A percentile compares a stretch with the other conserved stretches of the same genome.
Conservation (phyloP, 805 yeast species). For the Starmerella sirachaensis region DNA sequence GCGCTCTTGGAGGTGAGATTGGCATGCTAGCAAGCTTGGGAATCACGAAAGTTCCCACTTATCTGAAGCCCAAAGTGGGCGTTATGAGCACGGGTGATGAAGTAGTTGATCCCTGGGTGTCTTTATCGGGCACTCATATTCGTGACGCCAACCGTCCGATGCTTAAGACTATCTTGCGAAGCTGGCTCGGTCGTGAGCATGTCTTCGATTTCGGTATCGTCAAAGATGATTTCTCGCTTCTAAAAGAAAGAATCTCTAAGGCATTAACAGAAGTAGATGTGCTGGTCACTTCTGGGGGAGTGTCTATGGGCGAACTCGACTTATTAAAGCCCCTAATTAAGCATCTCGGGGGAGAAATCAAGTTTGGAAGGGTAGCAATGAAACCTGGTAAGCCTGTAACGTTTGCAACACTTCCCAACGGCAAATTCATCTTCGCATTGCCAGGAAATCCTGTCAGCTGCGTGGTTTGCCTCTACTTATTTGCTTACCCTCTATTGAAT, state of each 20-base stretch:
- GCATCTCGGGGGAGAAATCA: slow-evolving; percentile 35
- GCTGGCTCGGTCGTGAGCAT: slow-evolving; percentile 28
- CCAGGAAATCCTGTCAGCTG: slow-evolving; percentile 52
- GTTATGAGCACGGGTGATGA: slow-evolving; percentile 45
- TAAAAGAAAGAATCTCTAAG: slow-evolving; percentile 23
- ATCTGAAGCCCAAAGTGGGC: slow-evolving; percentile 35
- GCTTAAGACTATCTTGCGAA: slow-evolving; percentile 30
- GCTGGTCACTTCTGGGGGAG: slow-evolving; percentile 45
- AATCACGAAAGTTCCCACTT: slow-evolving; percentile 30
- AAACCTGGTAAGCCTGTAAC: slow-evolving; percentile 52
- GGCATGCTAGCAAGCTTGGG: slow-evolving; percentile 42
- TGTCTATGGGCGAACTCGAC: slow-evolving; percentile 48
- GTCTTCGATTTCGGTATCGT: slow-evolving; percentile 42
- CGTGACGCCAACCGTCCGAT: slow-evolving; percentile 43
- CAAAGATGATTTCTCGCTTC: slow-evolving; percentile 29
- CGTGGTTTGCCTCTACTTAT: slow-evolving; percentile 36
- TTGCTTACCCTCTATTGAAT: slow-evolving; percentile 36
- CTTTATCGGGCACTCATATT: slow-evolving; percentile 34
- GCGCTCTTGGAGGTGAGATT: slow-evolving; percentile 39
- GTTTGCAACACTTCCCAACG: slow-evolving; percentile 34
- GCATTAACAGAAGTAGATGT: slow-evolving; percentile 32
- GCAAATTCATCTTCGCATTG: slow-evolving; percentile 36
- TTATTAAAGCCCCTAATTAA: slow-evolving; percentile 40
- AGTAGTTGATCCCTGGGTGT: slow-evolving; percentile 29
- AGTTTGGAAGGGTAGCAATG: slow-evolving; percentile 47